Base-by-base conservation (phyloP, 495 filamentous ascomycete species). In the Amniculicola lignicola region DNA sequence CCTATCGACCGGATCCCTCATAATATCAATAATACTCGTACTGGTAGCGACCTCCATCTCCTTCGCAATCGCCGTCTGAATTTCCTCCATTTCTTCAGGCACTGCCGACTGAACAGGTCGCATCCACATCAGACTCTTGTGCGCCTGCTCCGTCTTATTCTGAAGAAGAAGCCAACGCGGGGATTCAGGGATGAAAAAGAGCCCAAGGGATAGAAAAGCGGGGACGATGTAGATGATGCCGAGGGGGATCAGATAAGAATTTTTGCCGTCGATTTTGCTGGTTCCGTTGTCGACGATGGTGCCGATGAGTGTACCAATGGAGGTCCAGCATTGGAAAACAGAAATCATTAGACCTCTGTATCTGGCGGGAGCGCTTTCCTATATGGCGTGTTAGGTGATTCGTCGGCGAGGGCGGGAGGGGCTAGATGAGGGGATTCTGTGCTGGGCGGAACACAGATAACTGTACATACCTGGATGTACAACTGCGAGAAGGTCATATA, bases 111-210 rank as follows among this genome's bases (percentile, higher is more conserved):
- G 64, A 28, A 69, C 69, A 7, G 80, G 77, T 19, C 79, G 62
- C 38, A 79, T 67, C 66, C 74, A 75, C 16, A 53, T 51, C 37
- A 82, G 70, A 0, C 76, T 62, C 53, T 69, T 72, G 44, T 66
- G 67, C 18, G 79, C 82, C 43, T 78, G 67, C 3, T 77, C 78
- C n/a, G 69, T 49, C 35, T 70, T 71, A 5, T 75, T 74, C 35
- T 73, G 68, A 38, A 75, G 73, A 31, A 83, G 70, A 25, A 86
- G 70, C 82, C 83, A 86, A 31, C 83, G 77, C 0, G 83, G 83
- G 4, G 78, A 80, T 58, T 85, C 82, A 7, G 82, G 81, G 35
- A 85, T 77, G 66, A 85, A 81, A 60, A 82, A 69, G 9, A 85
- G 59, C 10, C 72, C 75, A 27, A 75, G 62, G 19, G 70, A 64